Percentiles rank a stretch among this genome's conserved stretches.
phyloP scores from a whole-genome alignment of 352 stramenopile species.

The Hyaloperonospora brassicae region DNA sequence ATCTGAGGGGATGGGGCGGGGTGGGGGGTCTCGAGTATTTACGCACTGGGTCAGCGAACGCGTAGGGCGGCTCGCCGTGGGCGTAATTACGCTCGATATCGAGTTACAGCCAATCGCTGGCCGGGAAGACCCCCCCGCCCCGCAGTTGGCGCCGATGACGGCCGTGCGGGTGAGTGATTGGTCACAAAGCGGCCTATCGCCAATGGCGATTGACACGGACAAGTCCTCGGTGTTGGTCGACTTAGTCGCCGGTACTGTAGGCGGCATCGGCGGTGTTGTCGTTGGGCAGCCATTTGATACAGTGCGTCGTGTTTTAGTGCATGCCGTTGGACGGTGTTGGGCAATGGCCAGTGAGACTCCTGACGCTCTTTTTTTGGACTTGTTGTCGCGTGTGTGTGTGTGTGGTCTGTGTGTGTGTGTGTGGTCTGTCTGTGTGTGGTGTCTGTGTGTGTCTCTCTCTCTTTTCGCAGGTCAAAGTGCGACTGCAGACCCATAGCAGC shows the following conservation, averaged over 20 bases:
- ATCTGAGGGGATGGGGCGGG: constrained; percentile 10
- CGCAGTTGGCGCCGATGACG: too few species aligned
- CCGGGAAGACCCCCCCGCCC: not conserved
- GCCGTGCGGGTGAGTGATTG: too few species aligned
- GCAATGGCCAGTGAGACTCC: too few species aligned
- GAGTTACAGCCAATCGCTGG: not conserved
- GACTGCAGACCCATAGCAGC: constrained; percentile 44
- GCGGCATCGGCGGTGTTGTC: constrained; percentile 41
- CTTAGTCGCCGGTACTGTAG: constrained; percentile 41
- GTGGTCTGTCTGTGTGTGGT: not conserved
- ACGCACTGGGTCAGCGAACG: too few species aligned
- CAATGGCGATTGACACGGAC: constrained; percentile 24
- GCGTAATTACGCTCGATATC: constrained; percentile 16
- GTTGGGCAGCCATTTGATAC: constrained; percentile 60
- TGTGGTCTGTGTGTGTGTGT: not conserved
- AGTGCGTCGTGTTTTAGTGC: constrained; percentile 11
- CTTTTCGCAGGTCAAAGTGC: constrained; percentile 45
- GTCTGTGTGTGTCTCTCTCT: not conserved
- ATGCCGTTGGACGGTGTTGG: too few species aligned
- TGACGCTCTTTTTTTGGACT: too few species aligned
- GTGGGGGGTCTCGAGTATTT: too few species aligned
- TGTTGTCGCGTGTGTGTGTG: too few species aligned
- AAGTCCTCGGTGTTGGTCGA: constrained; percentile 37
- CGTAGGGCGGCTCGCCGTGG: too few species aligned
- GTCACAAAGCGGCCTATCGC: not conserved